Base-by-base conservation (phyloP, 305 asterid genomes). In the Salvia sclarea region DNA sequence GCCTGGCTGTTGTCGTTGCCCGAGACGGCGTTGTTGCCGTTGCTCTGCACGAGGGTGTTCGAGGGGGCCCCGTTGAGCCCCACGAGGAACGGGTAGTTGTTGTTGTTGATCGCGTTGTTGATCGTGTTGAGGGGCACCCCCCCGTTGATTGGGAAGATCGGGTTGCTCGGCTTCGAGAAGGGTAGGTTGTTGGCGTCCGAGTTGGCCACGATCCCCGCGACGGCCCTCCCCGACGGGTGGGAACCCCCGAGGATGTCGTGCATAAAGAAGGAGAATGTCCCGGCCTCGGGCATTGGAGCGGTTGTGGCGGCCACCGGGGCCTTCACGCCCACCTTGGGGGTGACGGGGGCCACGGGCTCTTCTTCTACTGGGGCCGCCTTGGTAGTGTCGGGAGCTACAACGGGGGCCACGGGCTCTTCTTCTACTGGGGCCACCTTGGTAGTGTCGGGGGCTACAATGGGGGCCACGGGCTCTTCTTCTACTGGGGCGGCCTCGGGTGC, bases 241-340 rank as follows among this genome's bases (percentile, higher is more conserved):
- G 97, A 83, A 0, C 96, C 92, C 0, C 97, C 97, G 7, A 90
- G 92, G 66, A 90, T 82, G 64, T 89, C 96, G 30, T 91, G 97
- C 96, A 91, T 91, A 75, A 85, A 87, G 85, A 91, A 86, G 5
- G 89, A 75, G 20, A 88, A 43, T 5, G 70, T 18, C 14, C 1
- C 13, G 24, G 28, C 5, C 4, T 13, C n/a, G 2, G 44, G 13
- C 40, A 0, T 12, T 33, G 66, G 28, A 14, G 47, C 24, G 52
- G 66, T 13, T 7, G 59, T 8, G 4, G 11, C 14, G 1, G 59
- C 33, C 3, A 3, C 33, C 6, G 33, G 6, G 5, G 33, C 33
- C 33, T 28, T n/a, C n/a, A n/a, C n/a, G n/a, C n/a, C n/a, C n/a
- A n/a, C 25, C 33, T 14, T 3, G 37, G 59, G 59, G 18, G 17